Percentiles rank a stretch among this genome's conserved stretches.
phyloP scores from a whole-genome alignment of 495 filamentous ascomycete genomes.

The Collariella sp. region DNA sequence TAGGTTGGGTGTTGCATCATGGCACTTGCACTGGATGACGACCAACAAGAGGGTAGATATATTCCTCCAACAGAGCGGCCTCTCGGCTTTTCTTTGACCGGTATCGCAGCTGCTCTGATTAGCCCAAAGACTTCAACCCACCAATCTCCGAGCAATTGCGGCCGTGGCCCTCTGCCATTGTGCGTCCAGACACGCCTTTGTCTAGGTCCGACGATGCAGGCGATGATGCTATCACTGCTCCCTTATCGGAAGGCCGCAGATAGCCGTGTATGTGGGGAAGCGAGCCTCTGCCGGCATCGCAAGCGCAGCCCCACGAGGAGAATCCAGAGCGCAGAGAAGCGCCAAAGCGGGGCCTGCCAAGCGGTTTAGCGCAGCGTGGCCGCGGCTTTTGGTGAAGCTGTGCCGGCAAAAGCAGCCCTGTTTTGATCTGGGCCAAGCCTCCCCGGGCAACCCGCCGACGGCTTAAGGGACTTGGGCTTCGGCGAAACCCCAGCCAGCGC shows the following conservation, averaged over 20 bases:
- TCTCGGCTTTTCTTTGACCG: not conserved
- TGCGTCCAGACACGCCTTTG: constrained; percentile 14
- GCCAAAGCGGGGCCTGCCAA: constrained; percentile 8
- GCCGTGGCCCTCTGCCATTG: constrained; percentile 12
- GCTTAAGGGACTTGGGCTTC: not conserved
- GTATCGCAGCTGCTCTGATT: constrained; percentile 9
- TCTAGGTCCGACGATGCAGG: constrained; percentile 20
- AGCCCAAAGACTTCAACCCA: constrained; percentile 2
- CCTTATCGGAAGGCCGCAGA: constrained; percentile 28
- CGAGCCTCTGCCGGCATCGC: constrained; percentile 10
- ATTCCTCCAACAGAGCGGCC: not conserved
- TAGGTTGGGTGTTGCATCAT: not conserved
- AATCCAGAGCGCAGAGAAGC: not conserved
- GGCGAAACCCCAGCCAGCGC: not conserved
- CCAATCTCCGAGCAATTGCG: constrained; percentile 8
- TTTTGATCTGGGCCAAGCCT: not conserved
- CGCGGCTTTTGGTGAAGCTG: not conserved
- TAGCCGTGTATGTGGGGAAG: constrained; percentile 22
- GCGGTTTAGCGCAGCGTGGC: not conserved
- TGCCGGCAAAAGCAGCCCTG: not conserved
- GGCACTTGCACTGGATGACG: not conserved
- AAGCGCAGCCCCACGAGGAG: not conserved
- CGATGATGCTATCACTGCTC: constrained; percentile 27
- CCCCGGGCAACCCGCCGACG: not conserved
- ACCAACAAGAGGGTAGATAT: constrained; percentile 1